Base-by-base conservation (phyloP, 177 flowering plant species). In the Tripterygium wilfordii region DNA sequence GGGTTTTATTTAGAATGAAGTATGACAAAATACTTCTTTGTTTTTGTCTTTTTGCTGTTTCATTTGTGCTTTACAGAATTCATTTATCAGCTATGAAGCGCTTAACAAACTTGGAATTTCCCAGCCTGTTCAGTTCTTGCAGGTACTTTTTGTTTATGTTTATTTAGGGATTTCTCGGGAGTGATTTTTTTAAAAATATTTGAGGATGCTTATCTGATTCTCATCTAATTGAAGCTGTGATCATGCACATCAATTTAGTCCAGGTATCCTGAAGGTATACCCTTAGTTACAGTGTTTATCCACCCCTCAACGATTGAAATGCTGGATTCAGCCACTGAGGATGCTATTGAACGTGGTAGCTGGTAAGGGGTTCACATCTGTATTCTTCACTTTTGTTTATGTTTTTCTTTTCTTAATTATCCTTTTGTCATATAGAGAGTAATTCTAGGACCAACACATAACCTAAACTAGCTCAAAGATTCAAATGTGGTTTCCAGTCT, bases 71-170 rank as follows among this genome's bases (percentile, higher is more conserved):
- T 14, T 42, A 17, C 83, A 92, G 96, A 88, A 88, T 67, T 86
- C 96, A 38, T 83, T 71, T 58, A 71, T 92, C 48, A 76, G 69
- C 64, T 92, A 88, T 69, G 94, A 84, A 15, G 71, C 68, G 36
- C 80, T 92, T 45, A 68, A 69, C 31, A 92, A 88, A 60, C 88
- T 92, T 58, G 88, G 91, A 50, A 79, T 92, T 60, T 74, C 86
- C 15, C 95, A 86, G 63, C 91, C 96, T 47, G 57, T 67, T 48
- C 98, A 86, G 66, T 86, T 77, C 60, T 58, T 92, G 76, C 95
- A 92, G 96, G 98, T 92, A 74, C 27, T 39, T 29, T 27, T 14
- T 46, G 16, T 42, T 49, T 38, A 25, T 48, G 28, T 53, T 18
- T 3, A 18, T 48, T 3, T 19, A 23, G 42, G 19, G 5, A 15